phyloP scores from a whole-genome alignment of 345 rosid genomes.

The Crucihimalaya himalaica region DNA sequence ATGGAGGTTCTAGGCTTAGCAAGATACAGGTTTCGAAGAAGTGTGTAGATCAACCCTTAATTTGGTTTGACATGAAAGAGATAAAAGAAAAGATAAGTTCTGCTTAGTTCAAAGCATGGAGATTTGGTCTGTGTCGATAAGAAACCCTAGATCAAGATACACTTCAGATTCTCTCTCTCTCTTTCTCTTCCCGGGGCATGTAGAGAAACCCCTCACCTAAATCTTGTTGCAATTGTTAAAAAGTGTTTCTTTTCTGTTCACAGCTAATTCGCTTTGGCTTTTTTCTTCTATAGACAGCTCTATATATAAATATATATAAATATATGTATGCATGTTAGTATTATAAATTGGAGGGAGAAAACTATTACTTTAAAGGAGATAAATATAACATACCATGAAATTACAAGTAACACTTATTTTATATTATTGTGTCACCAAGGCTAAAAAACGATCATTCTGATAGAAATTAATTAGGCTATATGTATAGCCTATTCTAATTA shows the following conservation, averaged over 20 bases:
- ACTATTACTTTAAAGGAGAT: not conserved
- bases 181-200: conserved; percentile 29
- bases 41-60: conserved; percentile 22
- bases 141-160: conserved; percentile 43
- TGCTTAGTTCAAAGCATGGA: conserved; percentile 29
- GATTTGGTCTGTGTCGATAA: conserved; percentile 31
- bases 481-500: not conserved
- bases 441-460: not conserved
- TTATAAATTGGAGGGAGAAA: conserved; percentile 2
- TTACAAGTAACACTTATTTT: not conserved
- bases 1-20: not conserved
- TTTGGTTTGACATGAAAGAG: conserved; percentile 26
- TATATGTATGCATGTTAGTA: conserved; percentile 8
- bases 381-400: not conserved
- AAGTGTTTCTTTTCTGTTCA: conserved; percentile 36
- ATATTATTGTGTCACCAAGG: conserved; percentile 9
- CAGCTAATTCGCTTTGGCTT: conserved; percentile 40
- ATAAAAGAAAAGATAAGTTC: conserved; percentile 22
- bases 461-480: not conserved
- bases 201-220: conserved; percentile 41
- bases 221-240: conserved; percentile 38
- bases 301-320: not conserved
- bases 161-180: conserved; percentile 31
- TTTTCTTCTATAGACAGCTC: conserved; percentile 34
- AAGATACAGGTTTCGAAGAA: conserved; percentile 7